Percentiles rank a stretch among this genome's conserved stretches.
phyloP scores from a whole-genome alignment of 2,329 filamentous ascomycete species.

The Leptosphaerulina australis region DNA sequence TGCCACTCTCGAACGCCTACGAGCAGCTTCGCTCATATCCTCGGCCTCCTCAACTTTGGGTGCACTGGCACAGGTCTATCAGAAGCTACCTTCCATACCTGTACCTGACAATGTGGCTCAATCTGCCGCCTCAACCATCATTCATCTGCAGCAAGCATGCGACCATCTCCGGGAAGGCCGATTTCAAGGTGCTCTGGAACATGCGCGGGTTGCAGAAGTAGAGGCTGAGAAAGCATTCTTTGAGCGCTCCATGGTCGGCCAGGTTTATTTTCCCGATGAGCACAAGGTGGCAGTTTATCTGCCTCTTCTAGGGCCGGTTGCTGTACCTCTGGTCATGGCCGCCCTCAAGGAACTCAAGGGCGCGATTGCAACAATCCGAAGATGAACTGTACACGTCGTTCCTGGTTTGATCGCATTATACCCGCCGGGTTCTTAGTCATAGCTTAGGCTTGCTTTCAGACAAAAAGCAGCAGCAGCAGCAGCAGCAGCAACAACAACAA shows the following conservation, averaged over 20 bases:
- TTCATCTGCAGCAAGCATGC: constrained; percentile 78
- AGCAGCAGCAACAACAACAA: neutral
- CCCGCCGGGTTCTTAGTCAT: neutral
- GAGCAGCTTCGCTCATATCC: constrained; percentile 81
- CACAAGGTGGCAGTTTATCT: constrained; percentile 97
- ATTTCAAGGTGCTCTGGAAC: constrained; percentile 71
- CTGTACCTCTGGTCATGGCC: constrained; percentile 85
- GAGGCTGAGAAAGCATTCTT: constrained; percentile 96
- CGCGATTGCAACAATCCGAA: constrained; percentile 9
- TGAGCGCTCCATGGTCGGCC: constrained; percentile 98
- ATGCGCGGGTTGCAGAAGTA: constrained; percentile 82
- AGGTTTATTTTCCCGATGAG: constrained; percentile 98
- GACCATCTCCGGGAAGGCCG: constrained; percentile 66
- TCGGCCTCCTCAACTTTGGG: constrained; percentile 92
- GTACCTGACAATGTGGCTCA: constrained; percentile 87
- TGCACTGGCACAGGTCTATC: constrained; percentile 83
- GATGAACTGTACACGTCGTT: constrained; percentile 3
- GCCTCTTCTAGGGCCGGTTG: constrained; percentile 86
- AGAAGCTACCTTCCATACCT: constrained; percentile 83
- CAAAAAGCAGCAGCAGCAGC: neutral
- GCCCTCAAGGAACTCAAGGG: constrained; percentile 70
- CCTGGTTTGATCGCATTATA: too few species aligned
- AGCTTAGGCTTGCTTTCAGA: neutral
- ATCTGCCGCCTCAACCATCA: constrained; percentile 79
- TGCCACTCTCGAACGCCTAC: constrained; percentile 82